phyloP scores from a whole-genome alignment of 306 rosid genomes.

The Pyrus bretschneideri region DNA sequence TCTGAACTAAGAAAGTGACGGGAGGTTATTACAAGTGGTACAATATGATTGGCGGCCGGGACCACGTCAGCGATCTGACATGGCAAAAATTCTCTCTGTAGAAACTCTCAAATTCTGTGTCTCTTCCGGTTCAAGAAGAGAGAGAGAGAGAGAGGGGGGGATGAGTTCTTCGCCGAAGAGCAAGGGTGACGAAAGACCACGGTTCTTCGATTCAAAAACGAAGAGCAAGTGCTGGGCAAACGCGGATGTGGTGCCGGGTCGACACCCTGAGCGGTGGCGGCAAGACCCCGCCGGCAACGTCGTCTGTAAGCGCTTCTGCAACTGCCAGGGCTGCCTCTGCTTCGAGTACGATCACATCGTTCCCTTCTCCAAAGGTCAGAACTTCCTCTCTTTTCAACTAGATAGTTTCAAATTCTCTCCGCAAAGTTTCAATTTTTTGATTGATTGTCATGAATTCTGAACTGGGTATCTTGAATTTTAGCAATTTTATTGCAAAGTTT shows the following conservation, averaged over 20 bases:
- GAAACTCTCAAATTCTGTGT: neutral
- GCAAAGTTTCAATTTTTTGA: neutral
- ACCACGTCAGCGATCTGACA: neutral
- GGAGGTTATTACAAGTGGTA: neutral
- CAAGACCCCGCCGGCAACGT: conserved; percentile 83
- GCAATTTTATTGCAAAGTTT: neutral
- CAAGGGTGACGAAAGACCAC: conserved; percentile 42
- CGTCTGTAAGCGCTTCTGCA: conserved; percentile 86
- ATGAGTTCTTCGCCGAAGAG: neutral
- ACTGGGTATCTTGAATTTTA: neutral
- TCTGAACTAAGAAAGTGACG: neutral
- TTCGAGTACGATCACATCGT: conserved; percentile 87
- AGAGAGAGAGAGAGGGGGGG: neutral
- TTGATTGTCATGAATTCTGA: neutral
- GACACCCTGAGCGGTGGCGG: conserved; percentile 97
- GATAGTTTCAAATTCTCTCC: neutral
- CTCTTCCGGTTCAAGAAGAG: neutral
- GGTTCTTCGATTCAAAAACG: conserved; percentile 59
- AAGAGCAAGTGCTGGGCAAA: conserved; percentile 64
- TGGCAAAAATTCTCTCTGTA: neutral
- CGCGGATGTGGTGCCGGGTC: conserved; percentile 66
- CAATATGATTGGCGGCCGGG: neutral
- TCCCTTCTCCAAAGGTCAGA: conserved; percentile 78
- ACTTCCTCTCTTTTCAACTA: neutral
- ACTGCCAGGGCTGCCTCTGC: conserved; percentile 91